Base-by-base conservation (phyloP, 805 yeast species). In the Wickerhamomyces kurtzmanii region DNA sequence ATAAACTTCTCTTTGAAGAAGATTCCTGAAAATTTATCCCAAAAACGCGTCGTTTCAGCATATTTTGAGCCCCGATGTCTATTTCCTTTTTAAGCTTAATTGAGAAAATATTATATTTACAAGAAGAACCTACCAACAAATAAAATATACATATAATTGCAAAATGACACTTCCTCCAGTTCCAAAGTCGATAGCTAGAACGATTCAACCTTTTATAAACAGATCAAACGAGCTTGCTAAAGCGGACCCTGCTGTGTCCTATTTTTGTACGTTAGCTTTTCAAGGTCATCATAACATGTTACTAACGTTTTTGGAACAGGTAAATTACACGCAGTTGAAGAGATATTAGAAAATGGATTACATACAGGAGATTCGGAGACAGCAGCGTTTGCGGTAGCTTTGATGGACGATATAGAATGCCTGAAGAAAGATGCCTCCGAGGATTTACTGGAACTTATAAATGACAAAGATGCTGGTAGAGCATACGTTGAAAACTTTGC, bases 381-480 rank as follows among this genome's bases (percentile, higher is more conserved):
- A 17, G 84, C 83, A 10, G 43, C 40, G 2, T 71, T 70, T 39
- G 83, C 89, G 0, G 55, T 77, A 26, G 44, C 49, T 3, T 54
- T 91, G 24, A 54, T 89, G 31, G 93, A 80, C 43, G 68, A 68
- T 3, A 71, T 91, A 20, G 98, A 91, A 46, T 33, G 40, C 2
- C 55, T 65, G 33, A 77, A 75, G 42, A 37, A 32, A 3, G 39
- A 41, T 6, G 55, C 61, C 15, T 41, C 59, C 9, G 38, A 38
- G 20, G 39, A 57, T 13, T 40, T 71, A 3, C 49, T 43, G 22
- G 68, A 64, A 12, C 61, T 84, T 9, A 54, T 87, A 12, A 54
- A 53, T 16, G 83, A 79, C 39, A 75, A 73, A 36, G 67, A 62
- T 8, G 62, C 75, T n/a, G 69, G 76, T 7, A 60, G 61, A 31